Evolutionary conservation across 2,329 filamentous ascomycete genomes (phyloP).

Genomic region (Diaporthe citrichinensis): DNA sequence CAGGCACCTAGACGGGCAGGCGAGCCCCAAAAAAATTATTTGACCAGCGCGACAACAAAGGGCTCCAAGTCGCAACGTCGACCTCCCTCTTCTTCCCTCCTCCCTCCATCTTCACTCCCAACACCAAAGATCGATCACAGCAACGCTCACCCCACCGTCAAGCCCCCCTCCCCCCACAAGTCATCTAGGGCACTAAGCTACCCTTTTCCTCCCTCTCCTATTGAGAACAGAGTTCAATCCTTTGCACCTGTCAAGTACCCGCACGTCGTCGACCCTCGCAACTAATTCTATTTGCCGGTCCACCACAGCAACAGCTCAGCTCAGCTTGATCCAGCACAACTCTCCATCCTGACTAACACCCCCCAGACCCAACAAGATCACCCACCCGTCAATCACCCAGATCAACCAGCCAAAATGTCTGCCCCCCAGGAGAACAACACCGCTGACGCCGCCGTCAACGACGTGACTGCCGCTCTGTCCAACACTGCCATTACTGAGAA

Average conservation of each 20-base stretch:
- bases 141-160: slow-evolving; percentile 55
- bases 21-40: slow-evolving; percentile 52
- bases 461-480: slow-evolving; percentile 81
- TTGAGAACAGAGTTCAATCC: slow-evolving; percentile 80
- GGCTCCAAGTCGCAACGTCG: slow-evolving; percentile 46
- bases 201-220: slow-evolving; percentile 77
- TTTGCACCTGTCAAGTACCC: slow-evolving; percentile 53
- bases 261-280: slow-evolving; percentile 56
- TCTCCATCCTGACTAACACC: slow-evolving; percentile 47
- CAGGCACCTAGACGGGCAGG: slow-evolving; percentile 32
- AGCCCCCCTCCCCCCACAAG: slow-evolving; percentile 52
- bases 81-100: slow-evolving; percentile 47
- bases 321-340: slow-evolving; percentile 51
- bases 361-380: slow-evolving; percentile 59
- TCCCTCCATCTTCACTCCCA: slow-evolving; percentile 52
- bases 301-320: slow-evolving; percentile 36
- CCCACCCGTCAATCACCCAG: slow-evolving; percentile 52
- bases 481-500: slow-evolving; percentile 78
- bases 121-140: slow-evolving; percentile 51
- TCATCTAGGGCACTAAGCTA: slow-evolving; percentile 91
- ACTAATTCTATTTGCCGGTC: slow-evolving; percentile 54
- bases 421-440: slow-evolving; percentile 78
- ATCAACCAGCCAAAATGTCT: slow-evolving; percentile 81
- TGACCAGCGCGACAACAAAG: slow-evolving; percentile 48
- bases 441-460: slow-evolving; percentile 77